Conservation (phyloP, 2,329 filamentous ascomycete species). For the Penicillium olsonii region DNA sequence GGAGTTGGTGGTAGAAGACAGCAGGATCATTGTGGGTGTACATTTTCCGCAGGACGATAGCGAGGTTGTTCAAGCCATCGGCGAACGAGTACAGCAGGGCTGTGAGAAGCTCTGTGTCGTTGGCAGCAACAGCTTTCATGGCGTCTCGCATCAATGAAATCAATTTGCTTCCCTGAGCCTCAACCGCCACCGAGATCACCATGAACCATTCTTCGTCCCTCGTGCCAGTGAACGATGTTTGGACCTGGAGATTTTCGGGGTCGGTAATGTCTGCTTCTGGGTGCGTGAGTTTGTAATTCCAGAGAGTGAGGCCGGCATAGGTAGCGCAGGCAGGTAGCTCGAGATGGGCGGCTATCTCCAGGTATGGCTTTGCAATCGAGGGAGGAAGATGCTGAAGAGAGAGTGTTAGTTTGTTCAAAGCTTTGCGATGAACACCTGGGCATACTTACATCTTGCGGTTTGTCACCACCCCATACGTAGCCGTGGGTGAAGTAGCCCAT, state of each 20-base stretch:
- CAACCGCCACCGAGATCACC: slow-evolving; percentile 55
- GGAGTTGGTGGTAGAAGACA: slow-evolving; percentile 55
- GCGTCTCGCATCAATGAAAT: slow-evolving; percentile 50
- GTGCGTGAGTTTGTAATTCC: slow-evolving; percentile 37
- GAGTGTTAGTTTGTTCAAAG: too few species aligned
- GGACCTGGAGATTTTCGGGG: slow-evolving; percentile 36
- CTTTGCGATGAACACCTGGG: not conserved
- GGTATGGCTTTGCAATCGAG: slow-evolving; percentile 37
- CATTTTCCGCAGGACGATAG: slow-evolving; percentile 50
- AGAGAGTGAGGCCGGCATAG: slow-evolving; percentile 44
- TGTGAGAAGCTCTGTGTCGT: slow-evolving; percentile 41
- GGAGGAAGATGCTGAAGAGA: slow-evolving; percentile 37
- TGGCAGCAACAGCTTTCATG: slow-evolving; percentile 45
- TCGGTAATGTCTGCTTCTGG: slow-evolving; percentile 34
- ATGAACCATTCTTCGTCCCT: slow-evolving; percentile 52
- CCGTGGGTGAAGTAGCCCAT: slow-evolving; percentile 75
- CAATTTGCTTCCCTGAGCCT: slow-evolving; percentile 51
- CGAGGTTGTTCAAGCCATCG: slow-evolving; percentile 46
- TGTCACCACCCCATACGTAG: slow-evolving; percentile 81
- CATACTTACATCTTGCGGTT: slow-evolving; percentile 65
- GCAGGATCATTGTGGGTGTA: slow-evolving; percentile 52
- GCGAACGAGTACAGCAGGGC: slow-evolving; percentile 43
- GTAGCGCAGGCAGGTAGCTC: slow-evolving; percentile 46
- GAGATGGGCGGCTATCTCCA: slow-evolving; percentile 38
- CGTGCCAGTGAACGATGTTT: slow-evolving; percentile 41